Conservation (phyloP, 2,329 filamentous ascomycete species). For the Eutypa lata region DNA sequence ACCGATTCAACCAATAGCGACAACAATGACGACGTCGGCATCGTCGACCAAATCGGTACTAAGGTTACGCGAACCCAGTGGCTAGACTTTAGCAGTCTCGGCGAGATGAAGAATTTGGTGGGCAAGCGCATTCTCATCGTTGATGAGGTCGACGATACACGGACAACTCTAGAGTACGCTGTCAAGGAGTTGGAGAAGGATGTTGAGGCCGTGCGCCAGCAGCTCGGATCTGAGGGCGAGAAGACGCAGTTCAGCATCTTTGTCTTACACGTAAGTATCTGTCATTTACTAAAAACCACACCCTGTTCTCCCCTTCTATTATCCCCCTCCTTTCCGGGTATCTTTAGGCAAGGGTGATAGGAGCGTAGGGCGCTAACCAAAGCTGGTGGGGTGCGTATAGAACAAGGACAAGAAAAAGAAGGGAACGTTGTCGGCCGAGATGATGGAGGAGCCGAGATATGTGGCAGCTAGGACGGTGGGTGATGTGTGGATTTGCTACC, state of each 20-base stretch:
- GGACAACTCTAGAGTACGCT: slow-evolving; percentile 77
- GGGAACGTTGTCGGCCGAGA: slow-evolving; percentile 74
- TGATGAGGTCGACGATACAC: slow-evolving; percentile 82
- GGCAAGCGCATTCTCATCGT: slow-evolving; percentile 82
- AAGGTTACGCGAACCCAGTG: slow-evolving; percentile 98
- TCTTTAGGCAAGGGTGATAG: background rate
- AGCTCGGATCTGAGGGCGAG: slow-evolving; percentile 64
- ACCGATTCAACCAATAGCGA: slow-evolving; percentile 46
- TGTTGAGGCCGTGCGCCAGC: slow-evolving; percentile 74
- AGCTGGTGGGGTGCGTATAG: slow-evolving; percentile 42
- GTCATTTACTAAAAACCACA: background rate
- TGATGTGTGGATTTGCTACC: slow-evolving; percentile 99
- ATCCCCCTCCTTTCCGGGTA: background rate
- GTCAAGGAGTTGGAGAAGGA: slow-evolving; percentile 83
- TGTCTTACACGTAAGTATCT: slow-evolving; percentile 75
- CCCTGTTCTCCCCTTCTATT: slow-evolving; percentile 6
- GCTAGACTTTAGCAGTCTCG: slow-evolving; percentile 74
- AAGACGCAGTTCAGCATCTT: slow-evolving; percentile 92
- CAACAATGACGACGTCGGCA: slow-evolving; percentile 35
- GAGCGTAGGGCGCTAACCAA: background rate
- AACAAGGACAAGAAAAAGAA: slow-evolving; percentile 99
- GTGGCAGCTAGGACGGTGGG: slow-evolving; percentile 80
- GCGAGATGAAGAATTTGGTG: slow-evolving; percentile 73
- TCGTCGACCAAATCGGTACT: slow-evolving; percentile 77
- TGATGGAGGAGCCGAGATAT: slow-evolving; percentile 73